Evolutionary conservation across 192 early-diverging fungal genomes (phyloP), one percentile per base, ranked within the genome.

Genomic region (Fimicolochytrium jonesii): DNA sequence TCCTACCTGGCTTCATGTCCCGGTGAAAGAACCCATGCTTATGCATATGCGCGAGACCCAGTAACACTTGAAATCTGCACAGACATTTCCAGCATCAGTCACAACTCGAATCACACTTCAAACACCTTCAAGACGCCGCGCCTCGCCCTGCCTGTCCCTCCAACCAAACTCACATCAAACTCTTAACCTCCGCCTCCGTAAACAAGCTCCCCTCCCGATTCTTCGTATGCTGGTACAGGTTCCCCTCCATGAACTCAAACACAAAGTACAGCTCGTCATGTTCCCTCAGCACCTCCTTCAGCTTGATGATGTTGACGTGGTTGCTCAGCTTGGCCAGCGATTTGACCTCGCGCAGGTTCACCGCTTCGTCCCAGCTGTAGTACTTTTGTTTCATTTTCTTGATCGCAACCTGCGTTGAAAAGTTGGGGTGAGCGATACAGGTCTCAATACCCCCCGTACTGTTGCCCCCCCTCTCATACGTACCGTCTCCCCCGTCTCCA

Each of bases 161-260:
- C n/a, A n/a, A n/a, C n/a, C n/a, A n/a, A n/a, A n/a, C 82, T 64
- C 86, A 95, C 85, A 87, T 83, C 59, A 94, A 91, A 30, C 76
- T 77, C 43, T 87, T 85, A 47, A 97, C 77, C 35, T 83, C 80
- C 2, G 60, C 62, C 54, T 91, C 85, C 9, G 79, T 67, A 64
- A 96, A 75, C 10, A 67, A 67, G 15, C 67, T 53, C 15, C 87
- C 92, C 18, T 89, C 82, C 22, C 86, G 78, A 18, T 86, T 79
- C 52, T 88, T 88, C 9, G 91, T 91, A 50, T 88, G 67, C 70
- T 99, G 92, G 69, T 95, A 95, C 37, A 99, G 72, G 69, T 97
- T 95, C 25, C 90, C 92, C 4, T 99, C 90, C 86, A 95, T 90
- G 52, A 86, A 90, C 72, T 99, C 96, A 72, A 99, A 94, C 0